phyloP scores from a whole-genome alignment of 1,139 yeast species.

The Geotrichum siamense region DNA sequence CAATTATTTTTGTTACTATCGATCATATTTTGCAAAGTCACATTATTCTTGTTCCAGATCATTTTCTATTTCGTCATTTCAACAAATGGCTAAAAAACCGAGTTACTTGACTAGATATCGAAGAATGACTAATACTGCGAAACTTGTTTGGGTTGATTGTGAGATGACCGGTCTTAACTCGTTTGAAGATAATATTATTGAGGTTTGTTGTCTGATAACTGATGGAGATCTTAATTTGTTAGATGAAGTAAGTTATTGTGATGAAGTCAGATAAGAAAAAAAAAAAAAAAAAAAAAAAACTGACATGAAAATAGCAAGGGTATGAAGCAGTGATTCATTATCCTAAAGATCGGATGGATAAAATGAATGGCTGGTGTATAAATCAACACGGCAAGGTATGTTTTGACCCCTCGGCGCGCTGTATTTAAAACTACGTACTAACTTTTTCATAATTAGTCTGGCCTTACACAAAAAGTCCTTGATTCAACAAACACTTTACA shows the following conservation, averaged over 20 bases:
- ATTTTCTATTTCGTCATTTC: neutral
- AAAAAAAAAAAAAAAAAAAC: neutral
- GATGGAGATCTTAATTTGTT: conserved; percentile 67
- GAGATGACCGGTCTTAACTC: conserved; percentile 93
- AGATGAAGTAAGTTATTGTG: conserved; percentile 40
- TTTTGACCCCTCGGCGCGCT: neutral
- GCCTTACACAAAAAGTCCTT: conserved; percentile 65
- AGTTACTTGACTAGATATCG: conserved; percentile 9
- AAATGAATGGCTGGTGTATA: conserved; percentile 83
- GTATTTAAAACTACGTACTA: conserved; percentile 1
- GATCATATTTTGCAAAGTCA: too few relatives aligned
- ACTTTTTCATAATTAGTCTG: conserved; percentile 39
- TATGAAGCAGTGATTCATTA: conserved; percentile 78
- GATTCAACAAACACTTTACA: conserved; percentile 47
- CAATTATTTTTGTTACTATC: too few relatives aligned
- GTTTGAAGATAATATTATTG: conserved; percentile 68
- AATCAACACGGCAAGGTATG: conserved; percentile 55
- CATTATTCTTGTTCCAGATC: too few relatives aligned
- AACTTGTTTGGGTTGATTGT: conserved; percentile 79
- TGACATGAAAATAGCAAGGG: conserved; percentile 36
- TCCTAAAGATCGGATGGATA: conserved; percentile 54
- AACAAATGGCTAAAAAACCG: neutral
- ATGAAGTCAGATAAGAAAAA: neutral
- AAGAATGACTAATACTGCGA: conserved; percentile 14
- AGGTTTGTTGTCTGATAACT: conserved; percentile 84